A percentile compares a stretch with the other conserved stretches of the same genome.
Conservation (phyloP, 441 rosid genomes). For the Geranium incanum region DNA sequence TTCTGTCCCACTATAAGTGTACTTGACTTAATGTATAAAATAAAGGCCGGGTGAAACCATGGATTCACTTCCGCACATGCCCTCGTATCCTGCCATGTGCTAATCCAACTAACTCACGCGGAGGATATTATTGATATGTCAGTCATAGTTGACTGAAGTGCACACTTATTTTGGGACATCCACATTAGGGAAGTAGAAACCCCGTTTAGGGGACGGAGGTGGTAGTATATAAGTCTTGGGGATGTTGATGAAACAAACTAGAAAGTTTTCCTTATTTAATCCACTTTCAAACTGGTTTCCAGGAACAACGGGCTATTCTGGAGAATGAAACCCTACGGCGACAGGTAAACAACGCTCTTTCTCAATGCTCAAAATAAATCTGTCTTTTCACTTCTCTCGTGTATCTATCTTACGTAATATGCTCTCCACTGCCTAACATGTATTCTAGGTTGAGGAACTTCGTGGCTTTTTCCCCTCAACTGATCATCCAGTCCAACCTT, state of each 20-base stretch:
- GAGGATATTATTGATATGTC: too few species aligned
- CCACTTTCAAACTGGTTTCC: conserved; percentile 19
- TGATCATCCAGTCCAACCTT: conserved; percentile 36
- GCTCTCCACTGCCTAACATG: not conserved
- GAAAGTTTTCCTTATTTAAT: not conserved
- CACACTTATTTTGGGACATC: too few species aligned
- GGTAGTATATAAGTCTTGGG: too few species aligned
- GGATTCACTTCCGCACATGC: too few species aligned
- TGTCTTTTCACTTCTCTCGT: not conserved
- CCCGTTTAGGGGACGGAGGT: too few species aligned
- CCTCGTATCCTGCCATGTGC: too few species aligned
- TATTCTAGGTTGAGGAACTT: conserved; percentile 66
- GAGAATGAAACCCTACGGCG: conserved; percentile 85
- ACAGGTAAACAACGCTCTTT: conserved; percentile 44
- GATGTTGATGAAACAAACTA: not conserved
- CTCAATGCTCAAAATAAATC: not conserved
- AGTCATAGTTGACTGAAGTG: too few species aligned
- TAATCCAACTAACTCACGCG: too few species aligned
- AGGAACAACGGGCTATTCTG: conserved; percentile 74
- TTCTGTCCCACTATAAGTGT: too few species aligned
- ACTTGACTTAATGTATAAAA: too few species aligned
- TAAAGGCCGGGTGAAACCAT: too few species aligned
- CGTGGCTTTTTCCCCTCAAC: conserved; percentile 52
- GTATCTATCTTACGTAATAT: not conserved
- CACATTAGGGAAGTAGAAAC: too few species aligned